Base-by-base conservation (phyloP, 306 rosid genomes). In the Cicer bijugum region DNA sequence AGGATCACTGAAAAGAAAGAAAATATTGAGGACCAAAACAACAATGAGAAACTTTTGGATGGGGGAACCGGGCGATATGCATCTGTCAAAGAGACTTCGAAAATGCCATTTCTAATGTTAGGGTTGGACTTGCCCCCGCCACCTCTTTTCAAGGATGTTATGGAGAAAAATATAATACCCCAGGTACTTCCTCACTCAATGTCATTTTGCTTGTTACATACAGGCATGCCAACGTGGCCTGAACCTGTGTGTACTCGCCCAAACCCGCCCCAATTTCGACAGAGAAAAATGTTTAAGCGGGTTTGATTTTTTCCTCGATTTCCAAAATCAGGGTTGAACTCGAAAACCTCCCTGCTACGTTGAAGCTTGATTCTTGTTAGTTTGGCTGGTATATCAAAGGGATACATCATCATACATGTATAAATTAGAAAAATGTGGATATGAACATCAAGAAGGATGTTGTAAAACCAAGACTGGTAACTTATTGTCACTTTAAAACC, bases 91-190 rank as follows among this genome's bases (percentile, higher is more conserved):
- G 95, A 87, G 83, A 87, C 92, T 75, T 88, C 85, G 43, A 88
- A 78, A 75, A 91, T 91, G 98, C 92, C 95, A 47, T 94, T 94
- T 87, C 82, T 94, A 75, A 94, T 94, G 98, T 89, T 94, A 51
- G 98, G 97, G 57, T 75, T 94, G 88, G 98, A 94, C 86, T 83
- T 94, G 84, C 98, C 98, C 12, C 98, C 98, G 0, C 97, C 98
- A 9, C 98, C 98, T 28, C 96, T 94, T 75, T 94, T 94, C 84
- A 89, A 87, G 85, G 98, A 94, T 82, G 96, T 91, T 67, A 91
- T 91, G 98, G 98, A 94, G 91, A 94, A 94, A 85, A 94, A 94
- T 78, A 94, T 91, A 65, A 94, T 94, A 84, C 98, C 98, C 15
- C 97, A 94, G 98, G 98, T 94, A 79, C 66, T 35, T 14, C 50